These are phyloP conservation scores for Globisporangium perplexum DNA, from an alignment of 352 stramenopile genomes.

Conservation along the genomic window DNA sequence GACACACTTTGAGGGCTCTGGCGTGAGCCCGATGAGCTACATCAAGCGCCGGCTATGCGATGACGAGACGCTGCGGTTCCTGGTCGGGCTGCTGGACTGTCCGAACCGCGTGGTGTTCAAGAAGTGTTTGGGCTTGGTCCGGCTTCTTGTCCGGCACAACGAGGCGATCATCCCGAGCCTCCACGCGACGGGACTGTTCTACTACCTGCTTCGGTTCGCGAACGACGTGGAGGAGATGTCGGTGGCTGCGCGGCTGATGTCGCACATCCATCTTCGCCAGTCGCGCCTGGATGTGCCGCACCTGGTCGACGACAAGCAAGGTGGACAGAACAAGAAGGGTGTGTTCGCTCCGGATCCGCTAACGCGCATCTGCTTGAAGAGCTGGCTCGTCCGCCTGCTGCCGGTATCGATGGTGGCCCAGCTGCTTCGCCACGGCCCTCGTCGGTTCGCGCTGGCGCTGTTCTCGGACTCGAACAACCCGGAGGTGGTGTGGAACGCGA, in stretches of 20 bases:
- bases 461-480: conserved; percentile 85
- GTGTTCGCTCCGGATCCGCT: conserved; percentile 76
- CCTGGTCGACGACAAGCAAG: conserved; percentile 67
- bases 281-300: conserved; percentile 54
- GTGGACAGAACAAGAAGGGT: conserved; percentile 74
- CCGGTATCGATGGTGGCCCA: conserved; percentile 86
- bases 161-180: conserved; percentile 79
- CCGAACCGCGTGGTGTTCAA: conserved; percentile 84
- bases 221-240: conserved; percentile 83
- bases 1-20: conserved; percentile 77
- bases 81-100: conserved; percentile 75
- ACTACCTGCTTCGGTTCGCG: conserved; percentile 78
- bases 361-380: conserved; percentile 78
- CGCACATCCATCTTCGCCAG: conserved; percentile 78
- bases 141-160: conserved; percentile 79
- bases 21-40: conserved; percentile 65
- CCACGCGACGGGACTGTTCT: conserved; percentile 82
- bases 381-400: conserved; percentile 77
- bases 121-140: conserved; percentile 76
- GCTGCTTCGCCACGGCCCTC: conserved; percentile 67
- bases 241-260: conserved; percentile 69
- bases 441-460: conserved; percentile 66
- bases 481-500: conserved; percentile 83
- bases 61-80: conserved; percentile 72
- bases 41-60: conserved; percentile 76